Base-by-base conservation (phyloP, 139 green algal genomes). In the Chlamydomonas incerta region DNA sequence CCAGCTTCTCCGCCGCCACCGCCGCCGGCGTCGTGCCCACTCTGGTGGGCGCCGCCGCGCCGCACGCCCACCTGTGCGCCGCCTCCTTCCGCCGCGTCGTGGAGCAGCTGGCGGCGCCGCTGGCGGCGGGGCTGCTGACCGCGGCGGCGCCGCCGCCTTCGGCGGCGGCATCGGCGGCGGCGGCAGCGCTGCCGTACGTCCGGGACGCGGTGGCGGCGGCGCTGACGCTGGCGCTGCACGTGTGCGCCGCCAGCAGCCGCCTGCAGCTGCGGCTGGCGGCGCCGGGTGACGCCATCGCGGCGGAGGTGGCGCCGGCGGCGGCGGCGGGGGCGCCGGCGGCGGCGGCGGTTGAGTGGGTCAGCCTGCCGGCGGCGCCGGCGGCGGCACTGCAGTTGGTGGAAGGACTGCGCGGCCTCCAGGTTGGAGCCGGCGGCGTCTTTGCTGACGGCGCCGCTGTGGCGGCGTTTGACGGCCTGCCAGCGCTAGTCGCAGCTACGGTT, bases 61-160 rank as follows among this genome's bases (percentile, higher is more conserved):
- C 47, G 2, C 55, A 26, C 62, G 18, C 24, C 14, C 62, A 68
- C 62, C 62, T 18, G 62, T 23, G 24, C 62, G 18, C 28, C 62
- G 10, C 10, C 17, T 29, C 28, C 62, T 83, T 83, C 77, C 63
- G 46, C 17, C 37, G 31, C 18, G 63, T 74, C 29, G 63, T 65
- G 20, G 63, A 65, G 17, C 57, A 15, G 14, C 77, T 83, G 10
- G 77, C 77, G 28, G 24, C 62, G 31, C 47, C 66, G 80, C 72
- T 80, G 84, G 82, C 70, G 20, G 35, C 34, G 62, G 76, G 74
- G 71, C 86, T 74, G 34, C 63, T 83, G 1, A 63, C 63, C 41
- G 63, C 74, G 33, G 34, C 81, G 34, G 52, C 68, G 37, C n/a
- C 77, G 28, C 2, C 62, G 15, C 26, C 28, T 37, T 18, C 62